Percentiles rank a stretch among this genome's conserved stretches.
phyloP scores from a whole-genome alignment of 257 asterid species.

The Oldenlandia corymbosa region DNA sequence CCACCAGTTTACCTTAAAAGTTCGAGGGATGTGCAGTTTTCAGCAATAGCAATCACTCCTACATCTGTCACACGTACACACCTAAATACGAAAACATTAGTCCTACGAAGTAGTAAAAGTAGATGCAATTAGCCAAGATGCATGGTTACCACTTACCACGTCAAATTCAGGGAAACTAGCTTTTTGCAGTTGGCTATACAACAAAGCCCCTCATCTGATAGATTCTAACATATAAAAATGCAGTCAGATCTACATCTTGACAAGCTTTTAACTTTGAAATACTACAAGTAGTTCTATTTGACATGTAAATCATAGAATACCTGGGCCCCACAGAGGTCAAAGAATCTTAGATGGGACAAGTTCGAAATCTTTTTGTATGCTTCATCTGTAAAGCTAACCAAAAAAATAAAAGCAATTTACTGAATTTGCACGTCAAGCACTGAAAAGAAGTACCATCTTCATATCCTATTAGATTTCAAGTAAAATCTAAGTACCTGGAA shows the following conservation, averaged over 20 bases:
- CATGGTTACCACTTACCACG: constrained; percentile 55
- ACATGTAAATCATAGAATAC: constrained; percentile 41
- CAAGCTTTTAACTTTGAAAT: not conserved
- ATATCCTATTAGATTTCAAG: no score
- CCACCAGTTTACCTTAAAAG: constrained; percentile 50
- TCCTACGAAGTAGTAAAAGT: constrained; percentile 4
- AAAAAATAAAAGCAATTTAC: constrained; percentile 8
- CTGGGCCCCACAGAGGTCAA: constrained; percentile 99
- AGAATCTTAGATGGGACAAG: constrained; percentile 49
- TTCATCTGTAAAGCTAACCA: constrained; percentile 70
- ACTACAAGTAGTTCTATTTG: no score
- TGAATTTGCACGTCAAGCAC: constrained; percentile 12
- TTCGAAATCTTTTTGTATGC: constrained; percentile 68
- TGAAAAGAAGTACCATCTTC: constrained; percentile 4
- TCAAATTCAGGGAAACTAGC: constrained; percentile 60
- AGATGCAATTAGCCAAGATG: not conserved
- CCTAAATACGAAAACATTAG: constrained; percentile 42
- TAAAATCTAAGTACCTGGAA: constrained; percentile 48
- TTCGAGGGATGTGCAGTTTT: constrained; percentile 75
- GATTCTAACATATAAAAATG: constrained; percentile 44
- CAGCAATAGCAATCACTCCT: constrained; percentile 72
- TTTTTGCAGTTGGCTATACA: constrained; percentile 74
- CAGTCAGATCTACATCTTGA: constrained; percentile 16
- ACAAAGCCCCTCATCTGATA: constrained; percentile 78
- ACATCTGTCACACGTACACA: constrained; percentile 67